Conservation (phyloP, 2,329 filamentous ascomycete species). For the Tolypocladium ovalisporum region DNA sequence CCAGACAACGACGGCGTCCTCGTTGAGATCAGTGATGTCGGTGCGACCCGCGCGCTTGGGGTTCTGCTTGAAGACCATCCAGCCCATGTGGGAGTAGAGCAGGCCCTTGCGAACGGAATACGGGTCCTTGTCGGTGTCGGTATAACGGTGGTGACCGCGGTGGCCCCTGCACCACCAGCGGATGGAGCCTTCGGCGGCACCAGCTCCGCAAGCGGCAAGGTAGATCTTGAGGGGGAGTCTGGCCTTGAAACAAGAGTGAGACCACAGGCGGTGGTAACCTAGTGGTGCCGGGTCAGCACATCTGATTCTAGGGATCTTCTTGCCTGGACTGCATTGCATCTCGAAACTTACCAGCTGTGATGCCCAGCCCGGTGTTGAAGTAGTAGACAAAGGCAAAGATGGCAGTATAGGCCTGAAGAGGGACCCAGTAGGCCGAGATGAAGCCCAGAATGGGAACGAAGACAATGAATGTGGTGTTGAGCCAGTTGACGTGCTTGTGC, state of each 20-base stretch:
- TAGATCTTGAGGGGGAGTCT: constrained; percentile 67
- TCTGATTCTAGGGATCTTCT: background rate
- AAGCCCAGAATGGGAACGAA: constrained; percentile 65
- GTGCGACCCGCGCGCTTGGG: constrained; percentile 79
- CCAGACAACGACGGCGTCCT: constrained; percentile 76
- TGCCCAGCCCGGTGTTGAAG: constrained; percentile 72
- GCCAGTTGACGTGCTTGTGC: constrained; percentile 90
- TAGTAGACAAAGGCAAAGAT: constrained; percentile 70
- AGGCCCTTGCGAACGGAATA: constrained; percentile 86
- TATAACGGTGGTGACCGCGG: constrained; percentile 82
- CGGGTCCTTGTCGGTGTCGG: constrained; percentile 84
- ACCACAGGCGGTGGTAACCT: constrained; percentile 62
- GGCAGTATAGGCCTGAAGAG: constrained; percentile 59
- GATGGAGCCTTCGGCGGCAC: constrained; percentile 76
- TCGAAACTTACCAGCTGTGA: constrained; percentile 53
- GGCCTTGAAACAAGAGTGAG: constrained; percentile 75
- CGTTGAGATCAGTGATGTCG: constrained; percentile 80
- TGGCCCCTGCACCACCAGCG: constrained; percentile 85
- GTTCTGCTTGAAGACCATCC: constrained; percentile 93
- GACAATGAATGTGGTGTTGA: constrained; percentile 75
- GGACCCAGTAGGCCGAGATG: constrained; percentile 68
- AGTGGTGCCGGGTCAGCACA: background rate
- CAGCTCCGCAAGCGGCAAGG: constrained; percentile 70
- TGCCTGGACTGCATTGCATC: too few relatives aligned
- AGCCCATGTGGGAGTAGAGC: constrained; percentile 67